Evolutionary conservation across 2,329 filamentous ascomycete species (phyloP).

Genomic region (Fusarium tanahbumbuense): DNA sequence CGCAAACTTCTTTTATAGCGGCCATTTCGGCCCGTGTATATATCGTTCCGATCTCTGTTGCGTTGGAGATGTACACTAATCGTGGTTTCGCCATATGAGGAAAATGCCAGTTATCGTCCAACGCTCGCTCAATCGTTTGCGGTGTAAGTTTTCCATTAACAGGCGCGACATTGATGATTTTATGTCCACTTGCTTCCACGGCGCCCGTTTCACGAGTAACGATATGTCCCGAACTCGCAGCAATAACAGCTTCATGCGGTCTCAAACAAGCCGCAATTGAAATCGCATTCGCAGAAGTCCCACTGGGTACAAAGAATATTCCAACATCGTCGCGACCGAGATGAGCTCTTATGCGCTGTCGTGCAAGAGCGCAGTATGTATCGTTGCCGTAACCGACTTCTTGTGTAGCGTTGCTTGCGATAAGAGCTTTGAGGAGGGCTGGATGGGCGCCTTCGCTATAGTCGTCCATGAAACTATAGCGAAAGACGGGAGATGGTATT

Average conservation of each 20-base stretch:
- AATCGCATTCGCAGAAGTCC: conserved; percentile 64
- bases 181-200: conserved; percentile 63
- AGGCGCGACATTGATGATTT: conserved; percentile 61
- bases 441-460: conserved; percentile 65
- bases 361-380: conserved; percentile 56
- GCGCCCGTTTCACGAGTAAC: conserved; percentile 62
- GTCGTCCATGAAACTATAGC: conserved; percentile 63
- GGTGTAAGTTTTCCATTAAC: conserved; percentile 61
- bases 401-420: conserved; percentile 58
- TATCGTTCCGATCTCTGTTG: conserved; percentile 62
- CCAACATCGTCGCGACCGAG: conserved; percentile 55
- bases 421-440: conserved; percentile 59
- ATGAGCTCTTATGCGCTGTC: conserved; percentile 55
- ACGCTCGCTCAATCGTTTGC: conserved; percentile 53
- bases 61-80: conserved; percentile 64
- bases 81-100: conserved; percentile 64
- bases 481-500: conserved; percentile 27
- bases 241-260: conserved; percentile 64
- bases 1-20: conserved; percentile 57
- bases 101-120: conserved; percentile 62
- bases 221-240: conserved; percentile 62
- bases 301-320: conserved; percentile 64
- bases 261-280: conserved; percentile 63
- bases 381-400: conserved; percentile 62
- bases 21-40: conserved; percentile 58